Evolutionary conservation across 2,329 filamentous ascomycete species (phyloP).

Genomic region (Hymenoscyphus albidus): DNA sequence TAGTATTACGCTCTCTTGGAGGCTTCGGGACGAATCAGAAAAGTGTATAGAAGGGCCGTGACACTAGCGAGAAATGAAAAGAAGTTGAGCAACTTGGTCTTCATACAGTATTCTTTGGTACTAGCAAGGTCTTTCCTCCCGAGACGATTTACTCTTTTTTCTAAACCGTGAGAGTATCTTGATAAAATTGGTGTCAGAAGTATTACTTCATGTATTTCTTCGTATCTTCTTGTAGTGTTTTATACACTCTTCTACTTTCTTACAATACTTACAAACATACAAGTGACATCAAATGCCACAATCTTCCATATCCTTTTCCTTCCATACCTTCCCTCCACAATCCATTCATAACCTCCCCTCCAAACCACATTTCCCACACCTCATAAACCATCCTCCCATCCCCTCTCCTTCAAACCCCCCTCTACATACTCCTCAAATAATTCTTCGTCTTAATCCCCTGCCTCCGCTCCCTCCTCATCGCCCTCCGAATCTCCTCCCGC

Average conservation of each 20-base stretch:
- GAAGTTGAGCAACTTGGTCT: not conserved
- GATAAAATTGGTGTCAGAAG: too few species aligned
- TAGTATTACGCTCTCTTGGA: not conserved
- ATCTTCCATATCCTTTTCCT: not conserved
- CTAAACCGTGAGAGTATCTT: too few species aligned
- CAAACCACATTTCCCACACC: not conserved
- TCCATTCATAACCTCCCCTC: not conserved
- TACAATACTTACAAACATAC: conserved; percentile 4
- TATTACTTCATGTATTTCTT: not conserved
- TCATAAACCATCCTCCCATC: not conserved
- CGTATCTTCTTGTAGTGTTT: not conserved
- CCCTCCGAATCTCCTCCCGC: conserved; percentile 62
- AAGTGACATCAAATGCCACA: not conserved
- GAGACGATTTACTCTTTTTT: too few species aligned
- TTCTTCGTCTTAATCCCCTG: conserved; percentile 79
- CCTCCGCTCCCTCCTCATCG: conserved; percentile 71
- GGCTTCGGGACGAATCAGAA: not conserved
- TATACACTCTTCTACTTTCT: not conserved
- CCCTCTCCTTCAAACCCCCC: not conserved
- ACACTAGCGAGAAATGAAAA: not conserved
- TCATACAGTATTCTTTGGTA: too few species aligned
- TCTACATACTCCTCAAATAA: conserved; percentile 73
- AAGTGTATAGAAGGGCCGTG: too few species aligned
- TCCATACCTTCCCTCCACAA: not conserved
- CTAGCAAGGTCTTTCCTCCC: too few species aligned